Conservation (phyloP, 148 eudicot species). For the Chenopodium album region DNA sequence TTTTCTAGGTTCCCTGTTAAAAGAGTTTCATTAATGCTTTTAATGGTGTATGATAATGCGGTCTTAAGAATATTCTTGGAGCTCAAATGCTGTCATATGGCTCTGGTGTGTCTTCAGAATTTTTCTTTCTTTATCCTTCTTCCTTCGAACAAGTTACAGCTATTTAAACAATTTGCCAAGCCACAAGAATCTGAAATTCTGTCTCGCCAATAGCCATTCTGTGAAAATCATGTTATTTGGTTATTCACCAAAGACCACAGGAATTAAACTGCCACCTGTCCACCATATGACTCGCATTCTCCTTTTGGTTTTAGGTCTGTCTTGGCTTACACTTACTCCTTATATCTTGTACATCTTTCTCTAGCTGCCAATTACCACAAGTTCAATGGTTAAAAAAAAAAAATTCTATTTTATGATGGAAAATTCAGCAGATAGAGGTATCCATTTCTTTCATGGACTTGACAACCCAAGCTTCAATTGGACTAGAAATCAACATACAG, state of each 20-base stretch:
- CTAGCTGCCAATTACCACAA: neutral
- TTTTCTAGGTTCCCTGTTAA: constrained; percentile 7
- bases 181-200: neutral
- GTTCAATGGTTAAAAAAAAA: neutral
- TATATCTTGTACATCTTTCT: neutral
- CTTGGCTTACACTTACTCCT: neutral
- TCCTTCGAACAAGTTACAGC: neutral
- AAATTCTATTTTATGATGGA: neutral
- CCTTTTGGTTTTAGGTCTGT: neutral
- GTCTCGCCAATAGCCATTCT: neutral
- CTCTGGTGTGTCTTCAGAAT: neutral
- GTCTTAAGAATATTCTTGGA: constrained; percentile 6
- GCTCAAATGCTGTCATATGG: constrained; percentile 8
- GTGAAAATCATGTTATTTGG: neutral
- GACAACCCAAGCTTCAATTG: neutral
- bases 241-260: neutral
- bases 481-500: neutral
- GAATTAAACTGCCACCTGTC: neutral
- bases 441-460: too few species aligned
- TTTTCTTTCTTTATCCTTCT: neutral
- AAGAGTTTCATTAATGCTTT: neutral
- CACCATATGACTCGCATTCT: too few species aligned
- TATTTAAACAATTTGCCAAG: neutral
- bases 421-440: too few species aligned
- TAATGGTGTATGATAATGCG: constrained; percentile 9